Percentiles rank a stretch among this genome's conserved stretches.
Conservation (phyloP, 1,284 basidiomycete species). For the Trametes versicolor region DNA sequence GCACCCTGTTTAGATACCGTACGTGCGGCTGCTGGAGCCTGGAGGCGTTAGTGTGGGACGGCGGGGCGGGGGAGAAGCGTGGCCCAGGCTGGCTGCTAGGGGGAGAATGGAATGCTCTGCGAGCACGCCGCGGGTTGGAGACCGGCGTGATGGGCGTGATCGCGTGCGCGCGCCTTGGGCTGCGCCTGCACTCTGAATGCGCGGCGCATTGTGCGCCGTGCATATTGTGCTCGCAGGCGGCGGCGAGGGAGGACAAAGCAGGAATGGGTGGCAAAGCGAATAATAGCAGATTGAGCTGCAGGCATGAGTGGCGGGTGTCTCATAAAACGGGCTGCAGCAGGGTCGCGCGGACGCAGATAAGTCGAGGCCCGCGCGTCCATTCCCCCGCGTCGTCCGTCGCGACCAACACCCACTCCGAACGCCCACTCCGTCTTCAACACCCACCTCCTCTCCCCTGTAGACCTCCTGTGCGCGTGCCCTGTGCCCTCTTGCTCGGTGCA, state of each 20-base stretch:
- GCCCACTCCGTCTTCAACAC: not conserved
- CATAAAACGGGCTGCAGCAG: slow-evolving; percentile 16
- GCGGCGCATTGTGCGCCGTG: slow-evolving; percentile 5
- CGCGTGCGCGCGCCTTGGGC: slow-evolving; percentile 20
- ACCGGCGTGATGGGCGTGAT: slow-evolving; percentile 21
- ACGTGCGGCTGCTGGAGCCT: not conserved
- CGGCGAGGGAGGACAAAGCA: slow-evolving; percentile 13
- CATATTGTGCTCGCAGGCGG: not conserved
- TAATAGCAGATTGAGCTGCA: slow-evolving; percentile 15
- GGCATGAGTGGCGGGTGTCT: slow-evolving; percentile 9
- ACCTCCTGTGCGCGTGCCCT: slow-evolving; percentile 7
- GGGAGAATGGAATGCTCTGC: slow-evolving; percentile 35
- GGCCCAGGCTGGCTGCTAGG: slow-evolving; percentile 29
- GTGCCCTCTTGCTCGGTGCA: slow-evolving; percentile 11
- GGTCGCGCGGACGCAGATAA: slow-evolving; percentile 15
- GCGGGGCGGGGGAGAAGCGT: slow-evolving; percentile 18
- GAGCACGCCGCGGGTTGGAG: slow-evolving; percentile 33
- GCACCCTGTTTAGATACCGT: not conserved
- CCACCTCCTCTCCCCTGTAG: not conserved
- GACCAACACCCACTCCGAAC: not conserved
- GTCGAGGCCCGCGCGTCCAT: slow-evolving; percentile 16
- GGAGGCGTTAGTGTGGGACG: slow-evolving; percentile 21
- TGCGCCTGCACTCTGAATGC: slow-evolving; percentile 2
- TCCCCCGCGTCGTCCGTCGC: slow-evolving; percentile 17
- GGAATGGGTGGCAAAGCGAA: slow-evolving; percentile 6